Evolutionary conservation across 768 basidiomycete genomes (phyloP).

Genomic region (Cystobasidium ongulense): DNA sequence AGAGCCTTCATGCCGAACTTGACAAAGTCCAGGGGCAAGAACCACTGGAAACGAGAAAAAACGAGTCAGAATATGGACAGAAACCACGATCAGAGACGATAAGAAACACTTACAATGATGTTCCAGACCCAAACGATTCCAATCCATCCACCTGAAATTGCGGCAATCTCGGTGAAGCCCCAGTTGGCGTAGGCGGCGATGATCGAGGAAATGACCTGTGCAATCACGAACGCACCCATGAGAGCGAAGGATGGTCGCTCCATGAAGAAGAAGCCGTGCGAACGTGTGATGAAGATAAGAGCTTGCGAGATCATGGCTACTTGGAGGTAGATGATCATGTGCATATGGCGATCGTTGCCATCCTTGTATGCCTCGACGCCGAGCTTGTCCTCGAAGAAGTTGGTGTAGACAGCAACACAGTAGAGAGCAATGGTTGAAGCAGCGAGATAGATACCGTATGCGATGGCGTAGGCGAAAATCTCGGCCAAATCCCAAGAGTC

Average conservation of each 20-base stretch:
- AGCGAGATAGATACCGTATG: constrained; percentile 89
- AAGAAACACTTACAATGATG: not conserved
- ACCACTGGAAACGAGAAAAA: constrained; percentile 33
- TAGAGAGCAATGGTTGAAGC: constrained; percentile 56
- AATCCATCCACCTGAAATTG: constrained; percentile 85
- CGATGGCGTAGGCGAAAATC: constrained; percentile 90
- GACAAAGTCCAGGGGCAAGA: constrained; percentile 84
- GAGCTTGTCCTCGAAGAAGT: constrained; percentile 83
- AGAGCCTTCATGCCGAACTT: constrained; percentile 83
- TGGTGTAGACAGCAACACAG: constrained; percentile 68
- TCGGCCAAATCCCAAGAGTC: constrained; percentile 94
- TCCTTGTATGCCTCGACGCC: constrained; percentile 55
- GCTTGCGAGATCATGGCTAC: constrained; percentile 99
- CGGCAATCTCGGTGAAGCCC: constrained; percentile 77
- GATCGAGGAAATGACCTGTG: constrained; percentile 89
- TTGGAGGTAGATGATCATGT: constrained; percentile 88
- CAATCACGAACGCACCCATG: constrained; percentile 79
- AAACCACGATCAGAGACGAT: not conserved
- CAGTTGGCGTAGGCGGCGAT: constrained; percentile 88
- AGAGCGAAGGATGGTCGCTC: constrained; percentile 85
- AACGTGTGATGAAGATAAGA: constrained; percentile 46
- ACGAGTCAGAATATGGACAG: not conserved
- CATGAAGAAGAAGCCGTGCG: constrained; percentile 81
- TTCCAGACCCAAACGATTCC: constrained; percentile 87
- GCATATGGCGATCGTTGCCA: constrained; percentile 45